Percentiles rank a stretch among this genome's conserved stretches.
Evolutionary conservation across 345 rosid genomes (phyloP).

Genomic region (Triadica sebifera): DNA sequence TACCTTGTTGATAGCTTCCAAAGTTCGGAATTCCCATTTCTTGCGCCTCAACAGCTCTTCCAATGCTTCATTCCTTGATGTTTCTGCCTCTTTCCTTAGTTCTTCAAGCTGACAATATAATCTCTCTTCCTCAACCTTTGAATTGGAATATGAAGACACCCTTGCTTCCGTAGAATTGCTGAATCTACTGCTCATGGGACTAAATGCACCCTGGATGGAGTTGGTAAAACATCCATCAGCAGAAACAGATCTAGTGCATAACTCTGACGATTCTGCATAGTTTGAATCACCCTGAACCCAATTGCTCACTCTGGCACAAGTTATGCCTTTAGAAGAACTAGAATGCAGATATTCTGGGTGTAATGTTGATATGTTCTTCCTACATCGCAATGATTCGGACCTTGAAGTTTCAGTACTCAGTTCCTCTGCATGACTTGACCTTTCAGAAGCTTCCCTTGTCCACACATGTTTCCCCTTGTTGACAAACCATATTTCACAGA

Average conservation of each 20-base stretch:
- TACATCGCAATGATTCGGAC: constrained; percentile 28
- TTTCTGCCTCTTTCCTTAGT: constrained; percentile 32
- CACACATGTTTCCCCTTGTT: constrained; percentile 56
- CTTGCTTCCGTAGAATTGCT: constrained; percentile 30
- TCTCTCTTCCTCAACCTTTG: constrained; percentile 37
- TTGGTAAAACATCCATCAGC: constrained; percentile 12
- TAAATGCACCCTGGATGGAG: constrained; percentile 20
- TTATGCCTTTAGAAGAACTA: constrained; percentile 21
- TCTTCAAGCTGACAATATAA: constrained; percentile 30
- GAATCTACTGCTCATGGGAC: constrained; percentile 27
- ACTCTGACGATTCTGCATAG: constrained; percentile 16
- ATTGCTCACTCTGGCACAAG: constrained; percentile 20
- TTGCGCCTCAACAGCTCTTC: constrained; percentile 31
- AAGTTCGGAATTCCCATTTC: constrained; percentile 45
- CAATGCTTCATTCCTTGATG: constrained; percentile 32
- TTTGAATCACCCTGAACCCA: constrained; percentile 32
- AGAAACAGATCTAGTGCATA: constrained; percentile 20
- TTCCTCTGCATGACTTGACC: constrained; percentile 12
- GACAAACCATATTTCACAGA: constrained; percentile 66
- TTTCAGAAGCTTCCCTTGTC: constrained; percentile 57
- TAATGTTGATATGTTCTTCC: constrained; percentile 16
- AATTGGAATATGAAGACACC: constrained; percentile 36
- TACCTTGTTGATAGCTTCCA: constrained; percentile 55
- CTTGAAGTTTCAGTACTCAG: constrained; percentile 16
- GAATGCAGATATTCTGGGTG: constrained; percentile 23